A percentile compares a stretch with the other conserved stretches of the same genome.
Evolutionary conservation across 176 grass and related monocot genomes (phyloP).

Genomic region (Tillandsia fasciculata): DNA sequence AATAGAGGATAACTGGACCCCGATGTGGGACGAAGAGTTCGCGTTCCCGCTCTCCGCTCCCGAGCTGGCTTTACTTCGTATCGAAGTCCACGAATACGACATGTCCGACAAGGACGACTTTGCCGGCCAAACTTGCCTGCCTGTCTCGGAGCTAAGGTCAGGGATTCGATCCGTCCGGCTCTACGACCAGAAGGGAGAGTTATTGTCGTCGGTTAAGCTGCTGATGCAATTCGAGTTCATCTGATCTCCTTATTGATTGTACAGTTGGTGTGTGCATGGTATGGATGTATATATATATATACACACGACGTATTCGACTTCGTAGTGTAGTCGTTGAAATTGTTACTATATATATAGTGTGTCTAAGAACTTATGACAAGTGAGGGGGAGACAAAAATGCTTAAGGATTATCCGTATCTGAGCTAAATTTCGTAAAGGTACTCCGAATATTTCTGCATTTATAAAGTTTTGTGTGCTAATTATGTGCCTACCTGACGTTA

Average conservation of each 20-base stretch:
- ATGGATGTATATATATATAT: too few species aligned
- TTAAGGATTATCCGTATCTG: too few species aligned
- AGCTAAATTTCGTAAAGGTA: too few species aligned
- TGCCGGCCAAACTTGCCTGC: constrained; percentile 59
- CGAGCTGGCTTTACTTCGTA: constrained; percentile 65
- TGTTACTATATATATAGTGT: too few species aligned
- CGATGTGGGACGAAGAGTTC: constrained; percentile 66
- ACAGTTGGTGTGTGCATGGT: too few species aligned
- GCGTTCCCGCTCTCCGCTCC: constrained; percentile 40
- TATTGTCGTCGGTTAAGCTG: constrained; percentile 54
- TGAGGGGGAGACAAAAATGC: too few species aligned
- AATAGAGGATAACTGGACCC: constrained; percentile 61
- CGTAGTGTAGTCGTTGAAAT: too few species aligned
- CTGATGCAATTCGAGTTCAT: constrained; percentile 59
- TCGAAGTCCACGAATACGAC: constrained; percentile 78
- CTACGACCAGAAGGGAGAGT: constrained; percentile 24
- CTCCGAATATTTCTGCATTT: too few species aligned
- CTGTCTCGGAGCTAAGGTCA: constrained; percentile 52
- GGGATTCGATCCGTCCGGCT: constrained; percentile 61
- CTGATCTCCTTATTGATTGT: neutral
- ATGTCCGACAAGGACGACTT: constrained; percentile 65
- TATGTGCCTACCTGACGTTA: too few species aligned
- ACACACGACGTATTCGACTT: too few species aligned
- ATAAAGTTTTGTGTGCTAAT: too few species aligned
- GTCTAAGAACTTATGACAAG: too few species aligned